phyloP scores from a whole-genome alignment of 305 asterid genomes.

The Nicotiana rustica region DNA sequence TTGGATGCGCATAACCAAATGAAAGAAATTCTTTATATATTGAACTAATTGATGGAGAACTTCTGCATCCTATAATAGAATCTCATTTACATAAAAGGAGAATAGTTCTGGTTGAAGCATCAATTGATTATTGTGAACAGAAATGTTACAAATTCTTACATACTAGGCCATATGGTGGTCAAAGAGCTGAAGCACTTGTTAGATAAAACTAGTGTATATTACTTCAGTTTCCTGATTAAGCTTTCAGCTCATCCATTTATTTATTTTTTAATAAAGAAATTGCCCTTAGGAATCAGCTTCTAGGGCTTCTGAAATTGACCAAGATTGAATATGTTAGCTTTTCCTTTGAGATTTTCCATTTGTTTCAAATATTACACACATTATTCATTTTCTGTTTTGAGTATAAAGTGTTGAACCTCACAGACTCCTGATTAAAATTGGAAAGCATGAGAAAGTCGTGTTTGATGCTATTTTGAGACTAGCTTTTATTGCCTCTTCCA shows the following conservation, averaged over 20 bases:
- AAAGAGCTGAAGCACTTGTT: conserved; percentile 11
- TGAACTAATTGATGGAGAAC: neutral
- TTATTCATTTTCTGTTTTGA: too few relatives aligned
- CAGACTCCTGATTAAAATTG: too few relatives aligned
- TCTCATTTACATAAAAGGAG: neutral
- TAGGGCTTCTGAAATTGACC: too few relatives aligned
- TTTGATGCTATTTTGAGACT: too few relatives aligned
- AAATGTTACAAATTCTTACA: conserved; percentile 12
- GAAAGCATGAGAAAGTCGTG: too few relatives aligned
- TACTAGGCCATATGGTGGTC: conserved; percentile 18
- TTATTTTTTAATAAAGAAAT: conserved; percentile 1
- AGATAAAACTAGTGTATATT: neutral
- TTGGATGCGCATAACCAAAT: conserved; percentile 5
- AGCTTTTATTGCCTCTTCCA: too few relatives aligned
- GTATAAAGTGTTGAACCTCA: too few relatives aligned
- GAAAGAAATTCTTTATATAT: neutral
- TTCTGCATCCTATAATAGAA: conserved; percentile 4
- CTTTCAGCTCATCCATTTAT: conserved; percentile 16
- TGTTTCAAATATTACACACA: too few relatives aligned
- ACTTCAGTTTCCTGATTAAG: neutral
- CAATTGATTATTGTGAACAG: too few relatives aligned
- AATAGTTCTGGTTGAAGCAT: neutral
- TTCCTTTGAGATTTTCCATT: too few relatives aligned
- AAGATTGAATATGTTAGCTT: too few relatives aligned
- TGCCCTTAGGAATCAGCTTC: conserved; percentile 11